These are phyloP conservation scores for Paraconiothyrium sp. DNA, from an alignment of 2,329 filamentous ascomycete species.

Conservation along the genomic window DNA sequence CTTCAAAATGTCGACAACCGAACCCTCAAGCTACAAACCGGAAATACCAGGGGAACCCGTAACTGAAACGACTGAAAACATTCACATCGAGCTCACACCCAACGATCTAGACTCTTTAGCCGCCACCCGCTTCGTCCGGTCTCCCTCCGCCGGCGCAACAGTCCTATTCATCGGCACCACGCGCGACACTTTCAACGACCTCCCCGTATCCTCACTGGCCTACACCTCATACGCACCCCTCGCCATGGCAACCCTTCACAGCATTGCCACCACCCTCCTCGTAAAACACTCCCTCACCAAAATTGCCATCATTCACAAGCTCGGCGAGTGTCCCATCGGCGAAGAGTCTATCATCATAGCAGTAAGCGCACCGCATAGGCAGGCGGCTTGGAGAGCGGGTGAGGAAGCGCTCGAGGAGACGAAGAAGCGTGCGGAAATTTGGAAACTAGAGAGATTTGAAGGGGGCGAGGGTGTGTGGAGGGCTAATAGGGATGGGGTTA, in stretches of 20 bases:
- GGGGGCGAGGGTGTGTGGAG: slow-evolving; percentile 83
- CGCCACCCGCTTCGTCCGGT: slow-evolving; percentile 74
- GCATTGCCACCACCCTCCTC: slow-evolving; percentile 68
- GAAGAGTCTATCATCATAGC: slow-evolving; percentile 94
- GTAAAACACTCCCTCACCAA: slow-evolving; percentile 72
- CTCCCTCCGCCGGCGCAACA: slow-evolving; percentile 48
- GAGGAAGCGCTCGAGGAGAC: slow-evolving; percentile 89
- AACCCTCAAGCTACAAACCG: slow-evolving; percentile 36
- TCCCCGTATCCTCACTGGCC: slow-evolving; percentile 76
- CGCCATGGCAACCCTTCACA: slow-evolving; percentile 73
- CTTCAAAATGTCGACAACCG: slow-evolving; percentile 39
- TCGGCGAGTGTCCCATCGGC: slow-evolving; percentile 86
- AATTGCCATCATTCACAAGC: slow-evolving; percentile 82
- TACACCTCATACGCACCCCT: slow-evolving; percentile 79
- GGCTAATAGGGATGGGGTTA: slow-evolving; percentile 80
- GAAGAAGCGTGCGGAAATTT: slow-evolving; percentile 90
- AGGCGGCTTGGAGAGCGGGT: slow-evolving; percentile 85
- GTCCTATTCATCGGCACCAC: slow-evolving; percentile 69
- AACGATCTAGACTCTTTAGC: slow-evolving; percentile 65
- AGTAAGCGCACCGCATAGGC: slow-evolving; percentile 82
- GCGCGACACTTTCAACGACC: slow-evolving; percentile 75
- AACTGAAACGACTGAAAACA: slow-evolving; percentile 47
- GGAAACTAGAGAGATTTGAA: slow-evolving; percentile 91
- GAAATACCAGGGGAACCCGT: slow-evolving; percentile 40
- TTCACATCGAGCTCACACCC: slow-evolving; percentile 75